These are phyloP conservation scores for Clarireedia homoeocarpa DNA, from an alignment of 2,329 filamentous ascomycete species.

Conservation along the genomic window DNA sequence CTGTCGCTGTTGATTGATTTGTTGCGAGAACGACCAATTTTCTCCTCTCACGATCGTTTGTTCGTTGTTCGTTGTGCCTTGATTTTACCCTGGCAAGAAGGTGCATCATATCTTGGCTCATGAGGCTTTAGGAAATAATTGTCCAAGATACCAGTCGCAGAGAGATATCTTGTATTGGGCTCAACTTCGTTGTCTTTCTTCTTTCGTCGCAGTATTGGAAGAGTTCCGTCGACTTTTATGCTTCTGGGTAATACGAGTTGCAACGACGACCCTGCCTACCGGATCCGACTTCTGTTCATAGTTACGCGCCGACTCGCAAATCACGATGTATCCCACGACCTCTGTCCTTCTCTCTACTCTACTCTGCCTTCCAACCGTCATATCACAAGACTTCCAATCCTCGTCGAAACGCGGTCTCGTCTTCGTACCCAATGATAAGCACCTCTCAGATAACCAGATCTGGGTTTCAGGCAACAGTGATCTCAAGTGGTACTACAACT, in stretches of 20 bases:
- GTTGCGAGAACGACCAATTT: not conserved
- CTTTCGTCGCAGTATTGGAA: not conserved
- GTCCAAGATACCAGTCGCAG: not conserved
- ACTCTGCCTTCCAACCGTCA: not conserved
- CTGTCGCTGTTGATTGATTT: not conserved
- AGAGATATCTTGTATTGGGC: not conserved
- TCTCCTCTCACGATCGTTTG: not conserved
- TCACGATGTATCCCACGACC: not conserved
- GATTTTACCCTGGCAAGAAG: not conserved
- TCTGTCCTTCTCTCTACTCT: not conserved
- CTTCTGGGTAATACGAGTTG: not conserved
- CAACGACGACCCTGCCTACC: not conserved
- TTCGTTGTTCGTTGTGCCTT: not conserved
- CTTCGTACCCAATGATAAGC: slow-evolving; percentile 50
- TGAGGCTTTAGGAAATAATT: not conserved
- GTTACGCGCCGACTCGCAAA: not conserved
- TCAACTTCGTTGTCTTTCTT: not conserved
- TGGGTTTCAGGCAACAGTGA: slow-evolving; percentile 52
- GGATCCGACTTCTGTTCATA: not conserved
- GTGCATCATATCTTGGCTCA: not conserved
- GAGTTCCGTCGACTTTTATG: not conserved
- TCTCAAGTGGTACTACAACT: slow-evolving; percentile 85
- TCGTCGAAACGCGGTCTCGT: slow-evolving; percentile 65
- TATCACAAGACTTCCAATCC: not conserved
- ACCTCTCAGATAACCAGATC: slow-evolving; percentile 54